Conservation (phyloP, 805 yeast genomes). For the Helenozyma rhizophorensis region DNA sequence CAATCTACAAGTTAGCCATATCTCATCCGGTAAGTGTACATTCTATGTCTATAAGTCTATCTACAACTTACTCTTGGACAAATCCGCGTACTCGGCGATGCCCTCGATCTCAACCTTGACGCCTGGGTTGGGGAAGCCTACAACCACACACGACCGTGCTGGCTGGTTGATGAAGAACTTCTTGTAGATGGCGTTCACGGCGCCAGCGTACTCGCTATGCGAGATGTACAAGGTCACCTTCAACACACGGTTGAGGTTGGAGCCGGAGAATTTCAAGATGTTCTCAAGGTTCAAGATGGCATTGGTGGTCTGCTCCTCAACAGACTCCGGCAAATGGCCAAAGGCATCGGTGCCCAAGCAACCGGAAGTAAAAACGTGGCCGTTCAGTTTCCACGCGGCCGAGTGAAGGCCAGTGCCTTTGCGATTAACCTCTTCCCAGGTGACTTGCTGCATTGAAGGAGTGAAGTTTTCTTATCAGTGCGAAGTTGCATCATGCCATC, state of each 20-base stretch:
- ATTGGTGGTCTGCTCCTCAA: constrained; percentile 2
- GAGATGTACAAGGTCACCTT: constrained; percentile 5
- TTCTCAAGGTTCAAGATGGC: constrained; percentile 4
- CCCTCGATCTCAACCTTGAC: constrained; percentile 6
- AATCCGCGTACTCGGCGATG: constrained; percentile 2
- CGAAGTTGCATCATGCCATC: no score
- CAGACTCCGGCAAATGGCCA: constrained; percentile 2
- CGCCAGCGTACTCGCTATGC: neutral
- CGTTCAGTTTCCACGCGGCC: constrained; percentile 13
- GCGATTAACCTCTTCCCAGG: constrained; percentile 8
- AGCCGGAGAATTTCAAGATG: constrained; percentile 1
- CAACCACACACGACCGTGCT: constrained; percentile 3
- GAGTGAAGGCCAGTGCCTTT: constrained; percentile 3
- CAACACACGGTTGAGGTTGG: constrained; percentile 1
- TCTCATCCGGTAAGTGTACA: no score
- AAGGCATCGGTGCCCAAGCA: constrained; percentile 1
- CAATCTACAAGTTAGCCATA: no score
- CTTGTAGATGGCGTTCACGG: constrained; percentile 4
- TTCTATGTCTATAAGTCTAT: no score
- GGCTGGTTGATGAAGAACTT: constrained; percentile 4
- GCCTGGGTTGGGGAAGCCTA: constrained; percentile 1
- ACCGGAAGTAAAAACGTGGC: constrained; percentile 8
- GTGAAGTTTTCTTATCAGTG: no score
- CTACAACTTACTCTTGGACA: neutral
- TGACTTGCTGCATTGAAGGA: constrained; percentile 11